phyloP scores from a whole-genome alignment of 2,329 filamentous ascomycete genomes.

The Colletotrichum kahawae region DNA sequence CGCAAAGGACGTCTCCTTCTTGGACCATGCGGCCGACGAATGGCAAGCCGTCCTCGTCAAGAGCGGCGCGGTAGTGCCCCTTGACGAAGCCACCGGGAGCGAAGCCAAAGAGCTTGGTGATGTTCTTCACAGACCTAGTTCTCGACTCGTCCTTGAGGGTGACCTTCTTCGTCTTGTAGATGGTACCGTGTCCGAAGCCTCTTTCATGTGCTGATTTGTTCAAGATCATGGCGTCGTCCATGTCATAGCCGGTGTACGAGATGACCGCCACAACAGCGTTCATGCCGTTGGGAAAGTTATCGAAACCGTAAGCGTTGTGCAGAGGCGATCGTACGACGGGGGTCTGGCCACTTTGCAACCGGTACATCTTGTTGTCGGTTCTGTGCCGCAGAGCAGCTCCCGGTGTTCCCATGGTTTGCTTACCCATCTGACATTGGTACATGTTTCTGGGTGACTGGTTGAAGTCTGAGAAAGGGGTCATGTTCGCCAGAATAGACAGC shows the following conservation, averaged over 20 bases:
- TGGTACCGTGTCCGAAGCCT: constrained; percentile 92
- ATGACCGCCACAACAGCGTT: constrained; percentile 98
- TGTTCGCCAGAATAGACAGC: constrained; percentile 95
- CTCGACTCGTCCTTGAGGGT: constrained; percentile 81
- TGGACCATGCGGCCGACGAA: constrained; percentile 78
- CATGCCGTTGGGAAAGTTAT: constrained; percentile 97
- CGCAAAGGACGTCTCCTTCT: constrained; percentile 84
- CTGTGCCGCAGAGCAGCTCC: constrained; percentile 83
- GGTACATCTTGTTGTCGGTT: constrained; percentile 97
- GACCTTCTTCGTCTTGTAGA: constrained; percentile 97
- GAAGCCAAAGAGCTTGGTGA: constrained; percentile 89
- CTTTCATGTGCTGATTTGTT: constrained; percentile 97
- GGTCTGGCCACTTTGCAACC: constrained; percentile 93
- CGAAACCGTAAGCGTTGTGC: constrained; percentile 94
- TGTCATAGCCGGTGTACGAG: constrained; percentile 98
- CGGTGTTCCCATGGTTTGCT: constrained; percentile 98
- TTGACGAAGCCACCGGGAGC: constrained; percentile 78
- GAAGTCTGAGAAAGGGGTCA: constrained; percentile 98
- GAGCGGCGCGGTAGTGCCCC: constrained; percentile 69
- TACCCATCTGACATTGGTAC: constrained; percentile 99
- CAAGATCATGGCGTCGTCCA: constrained; percentile 99
- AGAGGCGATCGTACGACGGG: constrained; percentile 90
- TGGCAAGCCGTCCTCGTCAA: constrained; percentile 90
- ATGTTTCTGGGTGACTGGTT: constrained; percentile 99
- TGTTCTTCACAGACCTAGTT: constrained; percentile 68